Conservation (phyloP, 176 grass and related monocot species). For the Carex cristatella region DNA sequence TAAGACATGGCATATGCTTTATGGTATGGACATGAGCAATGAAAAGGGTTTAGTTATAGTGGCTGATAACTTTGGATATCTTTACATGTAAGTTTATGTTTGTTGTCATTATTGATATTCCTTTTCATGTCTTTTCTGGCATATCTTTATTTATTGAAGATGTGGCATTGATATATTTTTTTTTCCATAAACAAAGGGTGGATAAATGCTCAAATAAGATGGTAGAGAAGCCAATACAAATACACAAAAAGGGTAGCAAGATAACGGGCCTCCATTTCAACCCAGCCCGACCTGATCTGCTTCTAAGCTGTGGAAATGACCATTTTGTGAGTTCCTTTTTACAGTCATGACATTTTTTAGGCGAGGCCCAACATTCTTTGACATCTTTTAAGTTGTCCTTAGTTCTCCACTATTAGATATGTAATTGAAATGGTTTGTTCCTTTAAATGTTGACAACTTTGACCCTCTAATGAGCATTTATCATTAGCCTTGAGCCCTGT, state of each 20-base stretch:
- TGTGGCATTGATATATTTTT: not conserved
- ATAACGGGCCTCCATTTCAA: constrained; percentile 87
- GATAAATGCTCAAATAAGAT: constrained; percentile 60
- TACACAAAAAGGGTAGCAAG: constrained; percentile 98
- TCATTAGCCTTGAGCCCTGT: not conserved
- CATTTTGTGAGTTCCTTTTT: constrained; percentile 66
- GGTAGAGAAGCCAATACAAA: constrained; percentile 57
- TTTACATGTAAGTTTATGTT: constrained; percentile 51
- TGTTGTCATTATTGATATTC: not conserved
- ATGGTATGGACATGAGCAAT: constrained; percentile 82
- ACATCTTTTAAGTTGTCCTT: not conserved
- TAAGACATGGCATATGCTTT: constrained; percentile 81
- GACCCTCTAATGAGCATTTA: not conserved
- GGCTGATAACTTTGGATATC: constrained; percentile 87
- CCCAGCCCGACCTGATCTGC: constrained; percentile 70
- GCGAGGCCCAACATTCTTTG: not conserved
- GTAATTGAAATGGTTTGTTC: not conserved
- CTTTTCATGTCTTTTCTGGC: not conserved
- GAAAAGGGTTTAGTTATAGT: constrained; percentile 84
- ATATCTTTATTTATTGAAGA: not conserved
- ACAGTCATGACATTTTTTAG: not conserved
- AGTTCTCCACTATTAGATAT: not conserved
- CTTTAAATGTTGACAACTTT: not conserved
- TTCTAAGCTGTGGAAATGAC: constrained; percentile 97
- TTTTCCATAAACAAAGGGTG: constrained; percentile 34